A percentile compares a stretch with the other conserved stretches of the same genome.
phyloP scores from a whole-genome alignment of 1,284 basidiomycete species.

The Clitocybe nebularis region DNA sequence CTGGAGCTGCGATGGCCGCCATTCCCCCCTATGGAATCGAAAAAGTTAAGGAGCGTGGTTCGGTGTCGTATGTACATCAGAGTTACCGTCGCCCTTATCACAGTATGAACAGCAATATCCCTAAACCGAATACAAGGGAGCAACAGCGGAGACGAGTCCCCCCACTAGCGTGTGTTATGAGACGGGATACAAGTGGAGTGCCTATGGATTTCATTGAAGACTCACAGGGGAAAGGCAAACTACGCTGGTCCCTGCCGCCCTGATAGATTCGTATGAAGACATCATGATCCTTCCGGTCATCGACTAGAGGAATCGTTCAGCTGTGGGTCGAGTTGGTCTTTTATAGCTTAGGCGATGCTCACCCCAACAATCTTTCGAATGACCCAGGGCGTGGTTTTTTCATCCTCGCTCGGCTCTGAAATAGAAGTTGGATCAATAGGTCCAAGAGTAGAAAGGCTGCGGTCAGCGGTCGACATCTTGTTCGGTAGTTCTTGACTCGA shows the following conservation, averaged over 20 bases:
- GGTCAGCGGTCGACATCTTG: constrained; percentile 2
- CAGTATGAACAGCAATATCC: constrained; percentile 57
- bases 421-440: constrained; percentile 53
- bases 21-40: constrained; percentile 48
- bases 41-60: constrained; percentile 7
- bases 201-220: constrained; percentile 10
- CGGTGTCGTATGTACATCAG: not conserved
- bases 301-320: no score
- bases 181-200: not conserved
- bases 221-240: constrained; percentile 60
- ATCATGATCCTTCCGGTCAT: constrained; percentile 65
- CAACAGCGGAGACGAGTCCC: constrained; percentile 58
- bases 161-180: constrained; percentile 41
- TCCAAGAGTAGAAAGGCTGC: constrained; percentile 28
- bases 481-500: not conserved
- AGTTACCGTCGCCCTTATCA: constrained; percentile 56
- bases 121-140: constrained; percentile 65
- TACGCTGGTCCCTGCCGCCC: constrained; percentile 56
- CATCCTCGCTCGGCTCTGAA: constrained; percentile 36
- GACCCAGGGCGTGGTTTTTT: constrained; percentile 60
- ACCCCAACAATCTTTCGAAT: constrained; percentile 62
- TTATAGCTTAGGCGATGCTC: constrained; percentile 21
- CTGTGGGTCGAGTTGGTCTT: no score
- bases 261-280: constrained; percentile 59
- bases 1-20: constrained; percentile 42